Percentiles rank a stretch among this genome's conserved stretches.
Conservation (phyloP, 2,329 filamentous ascomycete species). For the Penicillium janthinellum region DNA sequence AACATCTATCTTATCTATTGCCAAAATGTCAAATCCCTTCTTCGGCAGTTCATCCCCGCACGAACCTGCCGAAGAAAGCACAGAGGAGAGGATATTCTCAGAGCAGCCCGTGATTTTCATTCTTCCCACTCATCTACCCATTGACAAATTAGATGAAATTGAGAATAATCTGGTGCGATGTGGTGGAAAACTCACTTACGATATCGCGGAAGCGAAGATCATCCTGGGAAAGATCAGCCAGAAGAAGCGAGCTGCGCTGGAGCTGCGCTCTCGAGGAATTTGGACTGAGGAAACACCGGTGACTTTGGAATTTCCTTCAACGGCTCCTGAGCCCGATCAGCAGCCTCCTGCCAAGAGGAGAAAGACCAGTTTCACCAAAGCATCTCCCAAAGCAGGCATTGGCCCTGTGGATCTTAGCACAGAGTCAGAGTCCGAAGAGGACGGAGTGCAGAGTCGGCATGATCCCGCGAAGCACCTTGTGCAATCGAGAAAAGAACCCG, state of each 20-base stretch:
- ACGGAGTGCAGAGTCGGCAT: conserved; percentile 20
- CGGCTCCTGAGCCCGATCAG: not conserved
- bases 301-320: not conserved
- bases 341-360: conserved; percentile 33
- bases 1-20: not conserved
- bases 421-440: conserved; percentile 35
- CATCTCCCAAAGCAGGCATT: not conserved
- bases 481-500: not conserved
- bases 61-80: not conserved
- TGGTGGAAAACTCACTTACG: conserved; percentile 65
- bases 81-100: conserved; percentile 32
- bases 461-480: conserved; percentile 12
- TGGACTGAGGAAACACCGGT: conserved; percentile 43
- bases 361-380: conserved; percentile 8
- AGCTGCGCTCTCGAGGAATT: conserved; percentile 70
- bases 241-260: conserved; percentile 71
- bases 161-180: conserved; percentile 63
- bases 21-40: not conserved
- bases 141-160: conserved; percentile 63
- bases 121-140: conserved; percentile 67
- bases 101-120: conserved; percentile 68
- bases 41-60: conserved; percentile 4
- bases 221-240: conserved; percentile 73
- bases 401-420: conserved; percentile 34
- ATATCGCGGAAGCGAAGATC: conserved; percentile 70